Conservation (phyloP, 495 filamentous ascomycete genomes). For the Lichina pygmaea region DNA sequence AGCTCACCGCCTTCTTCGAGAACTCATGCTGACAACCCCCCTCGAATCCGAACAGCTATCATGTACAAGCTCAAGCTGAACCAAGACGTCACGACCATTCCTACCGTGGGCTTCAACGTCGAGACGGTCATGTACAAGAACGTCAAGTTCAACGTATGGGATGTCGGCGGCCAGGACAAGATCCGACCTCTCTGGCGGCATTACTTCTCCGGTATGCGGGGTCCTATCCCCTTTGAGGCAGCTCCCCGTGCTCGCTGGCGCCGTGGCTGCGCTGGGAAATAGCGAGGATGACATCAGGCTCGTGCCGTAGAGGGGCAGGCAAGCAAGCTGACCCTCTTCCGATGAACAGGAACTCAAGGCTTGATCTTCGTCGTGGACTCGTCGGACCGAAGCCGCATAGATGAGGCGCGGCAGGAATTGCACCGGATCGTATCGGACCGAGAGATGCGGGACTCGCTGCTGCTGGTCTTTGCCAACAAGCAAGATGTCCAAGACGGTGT, state of each 20-base stretch:
- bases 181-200: constrained; percentile 94
- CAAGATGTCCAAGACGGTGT: constrained; percentile 73
- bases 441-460: constrained; percentile 89
- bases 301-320: background rate
- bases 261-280: background rate
- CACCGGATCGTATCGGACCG: constrained; percentile 90
- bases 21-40: background rate
- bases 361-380: constrained; percentile 96
- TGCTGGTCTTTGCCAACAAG: constrained; percentile 96
- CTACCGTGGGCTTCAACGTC: constrained; percentile 97
- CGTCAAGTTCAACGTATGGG: constrained; percentile 98
- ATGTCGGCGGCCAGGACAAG: constrained; percentile 98
- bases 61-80: constrained; percentile 99
- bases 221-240: background rate
- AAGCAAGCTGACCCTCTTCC: background rate
- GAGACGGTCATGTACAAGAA: constrained; percentile 99
- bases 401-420: constrained; percentile 71
- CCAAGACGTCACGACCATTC: constrained; percentile 96
- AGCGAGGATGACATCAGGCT: background rate
- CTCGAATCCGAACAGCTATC: constrained; percentile 29
- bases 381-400: constrained; percentile 58
- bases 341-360: constrained; percentile 55
- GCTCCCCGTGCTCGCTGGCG: background rate
- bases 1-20: constrained; percentile 1
- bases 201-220: constrained; percentile 72